These are phyloP conservation scores for Pythium apleroticum DNA, from an alignment of 352 stramenopile species.

Conservation along the genomic window DNA sequence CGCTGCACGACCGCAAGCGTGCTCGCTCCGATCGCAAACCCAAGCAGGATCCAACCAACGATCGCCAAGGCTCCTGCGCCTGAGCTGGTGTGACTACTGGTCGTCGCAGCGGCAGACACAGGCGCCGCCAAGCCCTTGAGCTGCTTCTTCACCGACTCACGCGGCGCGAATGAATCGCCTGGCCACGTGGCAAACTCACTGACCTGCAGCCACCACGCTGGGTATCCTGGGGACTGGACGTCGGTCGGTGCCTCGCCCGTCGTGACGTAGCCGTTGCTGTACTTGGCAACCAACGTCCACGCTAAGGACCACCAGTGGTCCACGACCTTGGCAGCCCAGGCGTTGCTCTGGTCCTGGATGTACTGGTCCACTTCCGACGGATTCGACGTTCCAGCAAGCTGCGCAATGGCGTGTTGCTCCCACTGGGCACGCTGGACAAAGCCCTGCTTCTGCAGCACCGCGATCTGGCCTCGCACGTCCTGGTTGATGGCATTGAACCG, in stretches of 20 bases:
- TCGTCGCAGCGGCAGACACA: not conserved
- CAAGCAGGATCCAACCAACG: conserved; percentile 38
- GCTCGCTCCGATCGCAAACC: conserved; percentile 35
- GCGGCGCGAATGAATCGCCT: conserved; percentile 60
- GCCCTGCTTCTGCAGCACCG: conserved; percentile 36
- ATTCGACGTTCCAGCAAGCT: not conserved
- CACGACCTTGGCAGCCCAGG: conserved; percentile 48
- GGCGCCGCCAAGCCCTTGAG: conserved; percentile 36
- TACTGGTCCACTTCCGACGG: conserved; percentile 18
- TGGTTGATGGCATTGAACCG: conserved; percentile 67
- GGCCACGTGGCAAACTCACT: conserved; percentile 37
- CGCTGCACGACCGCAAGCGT: conserved; percentile 37
- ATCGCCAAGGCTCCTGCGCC: conserved; percentile 7
- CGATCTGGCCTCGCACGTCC: conserved; percentile 57
- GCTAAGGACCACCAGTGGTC: conserved; percentile 61
- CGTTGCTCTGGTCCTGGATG: conserved; percentile 49
- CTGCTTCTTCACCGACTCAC: conserved; percentile 42
- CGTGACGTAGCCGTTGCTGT: conserved; percentile 68
- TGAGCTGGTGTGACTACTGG: not conserved
- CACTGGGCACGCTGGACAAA: not conserved
- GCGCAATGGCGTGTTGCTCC: not conserved
- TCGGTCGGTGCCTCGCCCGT: conserved; percentile 59
- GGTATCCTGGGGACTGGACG: conserved; percentile 51
- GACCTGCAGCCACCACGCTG: conserved; percentile 47
- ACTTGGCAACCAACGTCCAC: conserved; percentile 69